These are phyloP conservation scores for Cucurbita maxima DNA, from an alignment of 306 rosid genomes.

Conservation along the genomic window DNA sequence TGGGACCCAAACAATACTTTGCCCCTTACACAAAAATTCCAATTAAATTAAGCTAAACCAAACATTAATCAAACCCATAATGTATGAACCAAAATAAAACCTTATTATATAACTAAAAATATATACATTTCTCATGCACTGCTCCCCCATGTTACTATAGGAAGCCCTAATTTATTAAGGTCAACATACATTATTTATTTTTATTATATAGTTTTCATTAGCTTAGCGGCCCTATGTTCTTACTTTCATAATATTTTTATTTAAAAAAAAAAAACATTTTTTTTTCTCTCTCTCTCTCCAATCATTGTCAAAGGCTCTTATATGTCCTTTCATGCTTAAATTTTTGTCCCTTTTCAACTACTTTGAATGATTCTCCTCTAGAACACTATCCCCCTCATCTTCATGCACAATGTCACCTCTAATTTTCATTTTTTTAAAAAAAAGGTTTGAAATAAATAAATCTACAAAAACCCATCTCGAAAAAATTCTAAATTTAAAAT, in stretches of 20 bases:
- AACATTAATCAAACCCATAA: constrained; percentile 30
- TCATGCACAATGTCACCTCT: constrained; percentile 11
- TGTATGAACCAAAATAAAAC: constrained; percentile 15
- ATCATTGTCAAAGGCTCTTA: constrained; percentile 9
- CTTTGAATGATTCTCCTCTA: constrained; percentile 20
- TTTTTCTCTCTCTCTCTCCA: background rate
- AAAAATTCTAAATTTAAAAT: no score
- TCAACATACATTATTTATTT: constrained; percentile 20
- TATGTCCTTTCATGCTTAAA: constrained; percentile 5
- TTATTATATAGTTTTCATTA: constrained; percentile 14
- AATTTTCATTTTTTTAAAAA: background rate
- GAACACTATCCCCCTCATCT: constrained; percentile 7
- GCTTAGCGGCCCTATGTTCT: background rate
- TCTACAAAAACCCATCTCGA: no score
- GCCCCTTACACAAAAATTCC: constrained; percentile 23
- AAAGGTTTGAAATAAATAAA: background rate
- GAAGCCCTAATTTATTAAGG: constrained; percentile 25
- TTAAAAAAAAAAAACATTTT: no score
- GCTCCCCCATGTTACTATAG: constrained; percentile 56
- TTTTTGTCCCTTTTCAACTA: constrained; percentile 1
- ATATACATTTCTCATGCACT: constrained; percentile 38
- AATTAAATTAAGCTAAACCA: background rate
- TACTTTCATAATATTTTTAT: background rate
- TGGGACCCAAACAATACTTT: constrained; percentile 64
- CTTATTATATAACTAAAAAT: background rate